Evolutionary conservation across 768 basidiomycete species (phyloP).

Genomic region (Amyloporia xantha): DNA sequence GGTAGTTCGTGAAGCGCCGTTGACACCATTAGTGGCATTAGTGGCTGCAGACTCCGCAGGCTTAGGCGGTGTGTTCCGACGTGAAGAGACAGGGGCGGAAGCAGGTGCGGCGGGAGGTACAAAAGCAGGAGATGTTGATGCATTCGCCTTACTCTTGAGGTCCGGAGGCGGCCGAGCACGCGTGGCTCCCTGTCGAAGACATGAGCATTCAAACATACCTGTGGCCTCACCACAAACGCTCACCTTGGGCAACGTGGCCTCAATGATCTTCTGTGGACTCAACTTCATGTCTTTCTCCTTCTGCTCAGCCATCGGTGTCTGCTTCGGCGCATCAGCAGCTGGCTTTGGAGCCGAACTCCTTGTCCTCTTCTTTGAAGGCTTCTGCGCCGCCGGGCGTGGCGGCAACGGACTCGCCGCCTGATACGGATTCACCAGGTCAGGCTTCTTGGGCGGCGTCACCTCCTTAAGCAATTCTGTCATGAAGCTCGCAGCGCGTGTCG

Average conservation of each 20-base stretch:
- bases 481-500: conserved; percentile 61
- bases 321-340: conserved; percentile 15
- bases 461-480: conserved; percentile 70
- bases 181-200: conserved; percentile 57
- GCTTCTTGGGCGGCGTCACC: conserved; percentile 51
- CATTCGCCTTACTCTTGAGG: conserved; percentile 32
- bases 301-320: conserved; percentile 26
- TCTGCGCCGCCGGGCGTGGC: conserved; percentile 37
- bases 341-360: conserved; percentile 26
- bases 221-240: too few species aligned
- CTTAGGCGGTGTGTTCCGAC: conserved; percentile 19
- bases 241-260: conserved; percentile 72
- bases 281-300: conserved; percentile 21
- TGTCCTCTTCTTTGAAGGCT: conserved; percentile 33
- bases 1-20: neutral
- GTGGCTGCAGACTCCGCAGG: conserved; percentile 13
- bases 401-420: conserved; percentile 63
- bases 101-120: conserved; percentile 3
- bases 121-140: conserved; percentile 6
- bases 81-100: conserved; percentile 1
- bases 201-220: conserved; percentile 3
- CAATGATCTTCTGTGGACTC: conserved; percentile 65
- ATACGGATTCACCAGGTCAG: conserved; percentile 74
- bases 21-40: conserved; percentile 7
- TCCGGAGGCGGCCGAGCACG: conserved; percentile 66